phyloP scores from a whole-genome alignment of 345 rosid species.

The Eucalyptus virginea region DNA sequence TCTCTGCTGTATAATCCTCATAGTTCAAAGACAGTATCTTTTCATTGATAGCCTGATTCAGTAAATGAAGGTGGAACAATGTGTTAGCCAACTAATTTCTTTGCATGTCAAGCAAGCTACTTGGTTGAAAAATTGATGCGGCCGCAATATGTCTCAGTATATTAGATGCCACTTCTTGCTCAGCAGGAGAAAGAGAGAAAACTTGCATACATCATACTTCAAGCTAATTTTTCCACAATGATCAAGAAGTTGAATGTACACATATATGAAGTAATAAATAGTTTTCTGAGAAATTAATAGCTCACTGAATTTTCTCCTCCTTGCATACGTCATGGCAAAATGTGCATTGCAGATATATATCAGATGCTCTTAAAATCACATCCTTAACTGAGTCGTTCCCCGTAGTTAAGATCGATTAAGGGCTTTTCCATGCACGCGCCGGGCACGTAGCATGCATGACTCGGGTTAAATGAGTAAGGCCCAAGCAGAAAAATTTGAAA shows the following conservation, averaged over 20 bases:
- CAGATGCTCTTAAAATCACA: not conserved
- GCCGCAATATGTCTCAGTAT: not conserved
- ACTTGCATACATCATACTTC: not conserved
- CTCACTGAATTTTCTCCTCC: not conserved
- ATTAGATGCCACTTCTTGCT: not conserved
- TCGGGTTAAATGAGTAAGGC: not conserved
- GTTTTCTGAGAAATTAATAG: not conserved
- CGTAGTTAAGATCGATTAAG: not conserved
- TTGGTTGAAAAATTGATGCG: not conserved
- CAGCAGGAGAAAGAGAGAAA: not conserved
- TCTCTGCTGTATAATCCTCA: slow-evolving; percentile 62
- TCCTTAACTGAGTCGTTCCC: not conserved
- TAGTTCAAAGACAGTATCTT: slow-evolving; percentile 46
- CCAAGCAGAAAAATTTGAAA: not conserved
- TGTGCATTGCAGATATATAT: not conserved
- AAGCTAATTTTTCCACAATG: not conserved
- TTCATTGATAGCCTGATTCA: slow-evolving; percentile 29
- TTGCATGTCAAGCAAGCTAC: not conserved
- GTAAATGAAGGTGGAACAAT: not conserved
- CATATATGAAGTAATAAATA: not conserved
- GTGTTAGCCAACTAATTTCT: not conserved
- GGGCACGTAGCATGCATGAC: not conserved
- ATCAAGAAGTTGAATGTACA: not conserved
- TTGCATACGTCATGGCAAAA: not conserved
- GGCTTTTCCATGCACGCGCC: not conserved